phyloP scores from a whole-genome alignment of 768 basidiomycete genomes.

The Suillus bovinus region DNA sequence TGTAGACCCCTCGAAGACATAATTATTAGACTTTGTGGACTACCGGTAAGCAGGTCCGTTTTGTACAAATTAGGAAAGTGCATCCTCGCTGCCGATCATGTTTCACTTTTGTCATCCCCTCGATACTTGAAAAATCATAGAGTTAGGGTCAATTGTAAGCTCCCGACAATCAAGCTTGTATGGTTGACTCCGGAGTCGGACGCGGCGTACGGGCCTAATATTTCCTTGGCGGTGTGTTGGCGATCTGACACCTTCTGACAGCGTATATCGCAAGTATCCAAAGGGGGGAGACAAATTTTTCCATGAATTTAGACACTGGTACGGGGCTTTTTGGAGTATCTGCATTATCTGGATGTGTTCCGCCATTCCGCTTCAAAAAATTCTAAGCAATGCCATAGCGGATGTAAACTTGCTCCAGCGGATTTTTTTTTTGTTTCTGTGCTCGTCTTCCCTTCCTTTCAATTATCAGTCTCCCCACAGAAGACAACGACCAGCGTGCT shows the following conservation, averaged over 20 bases:
- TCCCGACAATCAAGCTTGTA: background rate
- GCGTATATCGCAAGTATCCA: slow-evolving; percentile 13
- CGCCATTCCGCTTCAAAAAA: slow-evolving; percentile 5
- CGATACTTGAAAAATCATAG: slow-evolving; percentile 11
- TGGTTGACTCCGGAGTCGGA: slow-evolving; percentile 1
- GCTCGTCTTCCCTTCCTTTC: slow-evolving; percentile 19
- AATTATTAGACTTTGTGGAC: slow-evolving; percentile 27
- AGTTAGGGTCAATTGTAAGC: background rate
- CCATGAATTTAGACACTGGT: slow-evolving; percentile 12
- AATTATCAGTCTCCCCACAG: slow-evolving; percentile 7
- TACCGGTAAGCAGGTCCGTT: slow-evolving; percentile 42
- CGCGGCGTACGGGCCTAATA: background rate
- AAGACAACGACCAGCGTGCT: slow-evolving; percentile 10
- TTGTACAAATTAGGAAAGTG: slow-evolving; percentile 38
- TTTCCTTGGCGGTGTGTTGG: background rate
- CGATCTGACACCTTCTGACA: background rate
- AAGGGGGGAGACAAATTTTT: slow-evolving; percentile 19
- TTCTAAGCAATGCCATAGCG: slow-evolving; percentile 18
- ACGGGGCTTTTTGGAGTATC: slow-evolving; percentile 18
- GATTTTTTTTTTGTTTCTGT: slow-evolving; percentile 31
- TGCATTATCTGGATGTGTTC: slow-evolving; percentile 1
- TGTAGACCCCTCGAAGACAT: slow-evolving; percentile 5
- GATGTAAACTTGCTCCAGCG: slow-evolving; percentile 30
- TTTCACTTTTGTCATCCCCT: slow-evolving; percentile 41
- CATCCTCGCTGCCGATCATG: slow-evolving; percentile 45